Evolutionary conservation across 305 asterid genomes (phyloP), one percentile per base, ranked within the genome.

Genomic region (Rubia balearica): DNA sequence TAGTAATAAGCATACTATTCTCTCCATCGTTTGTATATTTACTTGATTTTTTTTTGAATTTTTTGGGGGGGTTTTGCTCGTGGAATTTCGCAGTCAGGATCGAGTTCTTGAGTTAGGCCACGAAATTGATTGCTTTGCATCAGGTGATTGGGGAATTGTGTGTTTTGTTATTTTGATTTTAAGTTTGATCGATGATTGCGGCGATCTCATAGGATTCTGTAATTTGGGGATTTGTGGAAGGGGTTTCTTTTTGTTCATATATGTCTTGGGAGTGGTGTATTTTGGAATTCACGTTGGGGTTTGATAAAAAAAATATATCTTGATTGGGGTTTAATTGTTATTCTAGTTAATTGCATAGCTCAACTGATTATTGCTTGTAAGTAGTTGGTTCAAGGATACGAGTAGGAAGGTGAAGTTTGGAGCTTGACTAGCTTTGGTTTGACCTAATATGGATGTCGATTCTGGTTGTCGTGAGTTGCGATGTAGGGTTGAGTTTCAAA

Each of bases 151-250:
- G 5, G 19, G 3, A 17, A 57, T 70, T 48, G 5, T 13, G 9
- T 16, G 11, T 61, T 53, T 36, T 8, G 6, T 30, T 30, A 13
- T 60, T 60, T 60, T 60, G 65, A 30, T 27, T 74, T 36, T 22
- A 3, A 7, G 38, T 72, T 19, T 11, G 49, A 48, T 53, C n/a
- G 56, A 19, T 36, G 55, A 14, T 33, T 63, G 43, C 0, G 24
- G 53, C 12, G 72, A 74, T 74, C 77, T 43, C 55, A 13, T 69
- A 6, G 27, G 73, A 33, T 55, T 57, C 70, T 24, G 40, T 61
- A 38, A 13, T 57, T 7, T 67, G 40, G 68, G 53, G 56, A 66
- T 67, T 19, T 69, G 60, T 45, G 57, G 57, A 51, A 13, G 8
- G 14, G 22, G 4, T 38, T 62, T 62, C 1, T 38, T 64, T 9